A percentile compares a stretch with the other conserved stretches of the same genome.
Evolutionary conservation across 306 rosid genomes (phyloP).

Genomic region (Ochetophila trinervis): DNA sequence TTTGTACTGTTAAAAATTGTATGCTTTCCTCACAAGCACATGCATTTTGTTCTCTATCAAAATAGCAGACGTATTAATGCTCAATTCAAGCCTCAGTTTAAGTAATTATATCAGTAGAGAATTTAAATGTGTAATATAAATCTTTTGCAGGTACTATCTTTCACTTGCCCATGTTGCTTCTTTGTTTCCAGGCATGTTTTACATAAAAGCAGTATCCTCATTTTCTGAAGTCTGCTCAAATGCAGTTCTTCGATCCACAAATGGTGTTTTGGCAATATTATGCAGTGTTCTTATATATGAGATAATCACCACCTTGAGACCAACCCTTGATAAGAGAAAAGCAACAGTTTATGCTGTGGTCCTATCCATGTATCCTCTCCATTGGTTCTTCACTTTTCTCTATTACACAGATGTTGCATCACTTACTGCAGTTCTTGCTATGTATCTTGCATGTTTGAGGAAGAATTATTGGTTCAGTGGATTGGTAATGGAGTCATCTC

Average conservation of each 20-base stretch:
- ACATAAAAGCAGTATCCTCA: slow-evolving; percentile 39
- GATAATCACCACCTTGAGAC: slow-evolving; percentile 67
- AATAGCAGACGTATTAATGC: too few relatives aligned
- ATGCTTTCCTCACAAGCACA: too few relatives aligned
- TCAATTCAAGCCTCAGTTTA: too few relatives aligned
- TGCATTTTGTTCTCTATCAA: too few relatives aligned
- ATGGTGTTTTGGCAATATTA: slow-evolving; percentile 61
- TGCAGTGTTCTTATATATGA: slow-evolving; percentile 67
- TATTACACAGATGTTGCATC: slow-evolving; percentile 93
- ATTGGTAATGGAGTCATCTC: slow-evolving; percentile 54
- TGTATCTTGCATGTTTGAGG: slow-evolving; percentile 77
- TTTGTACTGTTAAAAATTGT: too few relatives aligned
- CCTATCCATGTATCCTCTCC: slow-evolving; percentile 75
- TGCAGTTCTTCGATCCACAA: slow-evolving; percentile 62
- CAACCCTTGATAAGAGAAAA: slow-evolving; percentile 56
- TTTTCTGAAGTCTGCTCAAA: slow-evolving; percentile 63
- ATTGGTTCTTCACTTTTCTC: slow-evolving; percentile 90
- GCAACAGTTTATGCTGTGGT: slow-evolving; percentile 56
- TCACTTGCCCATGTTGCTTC: slow-evolving; percentile 88
- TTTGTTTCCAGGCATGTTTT: slow-evolving; percentile 70
- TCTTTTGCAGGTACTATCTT: slow-evolving; percentile 87
- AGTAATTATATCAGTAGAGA: slow-evolving; percentile 11
- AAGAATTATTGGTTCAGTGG: slow-evolving; percentile 76
- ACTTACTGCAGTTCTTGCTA: slow-evolving; percentile 70
- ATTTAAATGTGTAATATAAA: slow-evolving; percentile 30